Base-by-base conservation (phyloP, 2,329 filamentous ascomycete genomes). In the Sarocladium kiliense region DNA sequence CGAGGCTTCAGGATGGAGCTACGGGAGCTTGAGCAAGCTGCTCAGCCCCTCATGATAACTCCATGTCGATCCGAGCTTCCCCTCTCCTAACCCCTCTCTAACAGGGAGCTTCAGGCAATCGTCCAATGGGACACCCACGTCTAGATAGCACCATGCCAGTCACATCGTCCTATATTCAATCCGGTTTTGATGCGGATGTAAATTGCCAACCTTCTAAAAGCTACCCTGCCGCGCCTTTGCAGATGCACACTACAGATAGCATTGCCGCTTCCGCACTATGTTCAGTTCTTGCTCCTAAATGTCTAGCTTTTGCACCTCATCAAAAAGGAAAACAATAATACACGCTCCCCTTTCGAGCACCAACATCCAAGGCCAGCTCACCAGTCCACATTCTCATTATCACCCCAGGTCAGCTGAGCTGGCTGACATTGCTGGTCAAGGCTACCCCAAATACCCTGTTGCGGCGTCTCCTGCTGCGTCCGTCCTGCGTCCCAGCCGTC, bases 261-360 rank as follows among this genome's bases (percentile, higher is more conserved):
- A 23, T 47, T 10, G 12, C 25, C 25, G 25, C 25, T 27, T 3
- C 44, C 25, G 25, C 44, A 30, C 5, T 9, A 18, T 18, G 6
- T 23, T 9, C 6, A 18, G 5, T 18, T 25, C 19, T 12, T 25
- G 4, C 41, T 25, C 23, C 6, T 6, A 6, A 6, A 16, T 39
- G 25, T 27, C 44, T 27, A 27, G 19, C n/a, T 47, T 47, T 47
- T 30, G 44, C 44, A 47, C 21, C 41, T n/a, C 4, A 47, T 30
- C 14, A n/a, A 47, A n/a, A n/a, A n/a, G n/a, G n/a, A 47, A 27
- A 4, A 27, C 44, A 32, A 47, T 47, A 47, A 47, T 47, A 47
- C 44, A 47, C 44, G 44, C 44, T 25, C 21, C 44, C 44, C 44
- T 11, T 10, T 27, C 18, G 44, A 30, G 7, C 10, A 47, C n/a